phyloP scores from a whole-genome alignment of 495 filamentous ascomycete species.

The Aspergillus mulundensis region DNA sequence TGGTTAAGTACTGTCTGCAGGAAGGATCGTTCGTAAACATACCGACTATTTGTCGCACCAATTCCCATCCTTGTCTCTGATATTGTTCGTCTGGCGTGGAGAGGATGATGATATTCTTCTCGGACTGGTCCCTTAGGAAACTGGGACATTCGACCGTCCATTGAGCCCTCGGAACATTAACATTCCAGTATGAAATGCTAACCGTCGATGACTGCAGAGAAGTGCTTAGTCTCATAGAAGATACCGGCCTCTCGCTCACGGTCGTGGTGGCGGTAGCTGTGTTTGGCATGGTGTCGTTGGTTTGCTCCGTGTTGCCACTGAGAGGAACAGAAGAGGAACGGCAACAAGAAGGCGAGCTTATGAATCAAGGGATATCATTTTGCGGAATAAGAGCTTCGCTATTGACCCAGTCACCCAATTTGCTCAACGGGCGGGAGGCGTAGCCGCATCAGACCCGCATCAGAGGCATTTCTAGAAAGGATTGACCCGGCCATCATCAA shows the following conservation, averaged over 20 bases:
- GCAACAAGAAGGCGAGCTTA: neutral
- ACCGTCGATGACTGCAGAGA: slow-evolving; percentile 12
- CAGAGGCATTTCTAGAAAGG: slow-evolving; percentile 16
- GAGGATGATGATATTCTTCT: slow-evolving; percentile 52
- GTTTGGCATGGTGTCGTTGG: slow-evolving; percentile 9
- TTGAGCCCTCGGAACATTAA: slow-evolving; percentile 63
- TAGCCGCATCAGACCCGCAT: slow-evolving; percentile 8
- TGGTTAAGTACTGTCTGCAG: neutral
- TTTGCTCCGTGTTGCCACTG: slow-evolving; percentile 15
- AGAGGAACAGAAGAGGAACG: neutral
- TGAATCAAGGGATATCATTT: neutral
- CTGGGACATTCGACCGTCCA: slow-evolving; percentile 64
- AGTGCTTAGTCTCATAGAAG: slow-evolving; percentile 11
- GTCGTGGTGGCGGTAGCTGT: slow-evolving; percentile 22
- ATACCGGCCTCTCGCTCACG: slow-evolving; percentile 20
- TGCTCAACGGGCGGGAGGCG: slow-evolving; percentile 1
- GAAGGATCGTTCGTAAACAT: neutral
- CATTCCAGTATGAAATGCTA: slow-evolving; percentile 68
- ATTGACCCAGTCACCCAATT: slow-evolving; percentile 5
- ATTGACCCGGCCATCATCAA: slow-evolving; percentile 16
- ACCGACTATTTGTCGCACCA: slow-evolving; percentile 60
- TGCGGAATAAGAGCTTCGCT: neutral
- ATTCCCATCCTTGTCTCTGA: slow-evolving; percentile 53
- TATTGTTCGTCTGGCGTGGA: slow-evolving; percentile 61
- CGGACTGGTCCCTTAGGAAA: slow-evolving; percentile 54